Percentiles rank a stretch among this genome's conserved stretches.
Evolutionary conservation across 2,329 filamentous ascomycete genomes (phyloP).

Genomic region (Cytospora mali): DNA sequence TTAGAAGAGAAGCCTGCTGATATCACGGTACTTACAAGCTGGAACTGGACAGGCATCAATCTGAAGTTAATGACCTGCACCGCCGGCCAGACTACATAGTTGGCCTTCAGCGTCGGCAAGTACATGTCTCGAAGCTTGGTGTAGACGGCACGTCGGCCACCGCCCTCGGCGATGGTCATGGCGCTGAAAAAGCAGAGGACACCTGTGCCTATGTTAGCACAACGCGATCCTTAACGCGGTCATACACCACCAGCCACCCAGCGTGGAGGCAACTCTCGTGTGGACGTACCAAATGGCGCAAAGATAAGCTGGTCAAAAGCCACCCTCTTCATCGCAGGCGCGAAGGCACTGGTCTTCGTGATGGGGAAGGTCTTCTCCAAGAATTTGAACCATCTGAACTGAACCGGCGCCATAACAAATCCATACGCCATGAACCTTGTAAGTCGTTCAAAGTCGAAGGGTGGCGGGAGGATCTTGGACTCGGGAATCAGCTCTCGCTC

Average conservation of each 20-base stretch:
- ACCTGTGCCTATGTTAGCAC: slow-evolving; percentile 43
- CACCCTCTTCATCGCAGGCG: slow-evolving; percentile 84
- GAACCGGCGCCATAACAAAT: slow-evolving; percentile 92
- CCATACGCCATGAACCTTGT: slow-evolving; percentile 97
- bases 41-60: slow-evolving; percentile 91
- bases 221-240: neutral
- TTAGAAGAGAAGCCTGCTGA: neutral
- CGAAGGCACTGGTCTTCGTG: slow-evolving; percentile 72
- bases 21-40: slow-evolving; percentile 70
- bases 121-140: slow-evolving; percentile 94
- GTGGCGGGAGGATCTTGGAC: slow-evolving; percentile 67
- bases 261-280: too few species aligned
- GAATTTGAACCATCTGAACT: slow-evolving; percentile 95
- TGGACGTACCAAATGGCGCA: slow-evolving; percentile 73
- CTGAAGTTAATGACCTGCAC: slow-evolving; percentile 98
- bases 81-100: slow-evolving; percentile 91
- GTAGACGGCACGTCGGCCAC: slow-evolving; percentile 75
- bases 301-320: slow-evolving; percentile 92
- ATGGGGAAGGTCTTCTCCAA: slow-evolving; percentile 82
- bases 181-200: slow-evolving; percentile 89
- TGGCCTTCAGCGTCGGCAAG: slow-evolving; percentile 89
- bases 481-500: slow-evolving; percentile 68
- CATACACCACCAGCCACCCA: slow-evolving; percentile 35
- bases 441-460: slow-evolving; percentile 94
- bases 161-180: slow-evolving; percentile 95